phyloP scores from a whole-genome alignment of 345 rosid species.

The Bruguiera sexangula region DNA sequence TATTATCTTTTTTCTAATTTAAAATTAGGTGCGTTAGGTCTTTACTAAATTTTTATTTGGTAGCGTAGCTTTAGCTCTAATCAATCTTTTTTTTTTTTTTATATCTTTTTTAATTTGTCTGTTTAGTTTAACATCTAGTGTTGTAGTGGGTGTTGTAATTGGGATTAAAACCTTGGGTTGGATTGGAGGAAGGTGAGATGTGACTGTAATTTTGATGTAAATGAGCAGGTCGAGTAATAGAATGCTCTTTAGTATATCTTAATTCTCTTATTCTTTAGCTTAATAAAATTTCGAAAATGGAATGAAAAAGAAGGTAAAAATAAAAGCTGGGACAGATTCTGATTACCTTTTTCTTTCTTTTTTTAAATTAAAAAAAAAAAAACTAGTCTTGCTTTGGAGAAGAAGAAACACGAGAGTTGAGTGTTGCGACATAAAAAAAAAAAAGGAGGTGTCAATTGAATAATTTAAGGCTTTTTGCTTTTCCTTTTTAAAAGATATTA shows the following conservation, averaged over 20 bases:
- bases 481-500: neutral
- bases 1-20: neutral
- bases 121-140: slow-evolving; percentile 9
- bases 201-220: slow-evolving; percentile 42
- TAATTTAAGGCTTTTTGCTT: neutral
- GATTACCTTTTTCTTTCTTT: neutral
- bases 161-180: neutral
- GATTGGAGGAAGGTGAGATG: slow-evolving; percentile 10
- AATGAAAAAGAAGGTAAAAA: neutral
- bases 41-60: slow-evolving; percentile 15
- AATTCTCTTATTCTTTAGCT: too few species aligned
- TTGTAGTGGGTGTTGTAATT: slow-evolving; percentile 3
- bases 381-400: too few species aligned
- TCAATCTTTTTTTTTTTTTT: too few species aligned
- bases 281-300: too few species aligned
- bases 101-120: neutral
- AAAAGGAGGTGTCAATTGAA: neutral
- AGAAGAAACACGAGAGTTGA: too few species aligned
- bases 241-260: neutral
- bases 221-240: slow-evolving; percentile 5
- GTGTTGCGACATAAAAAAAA: too few species aligned
- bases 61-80: slow-evolving; percentile 2
- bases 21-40: slow-evolving; percentile 12
- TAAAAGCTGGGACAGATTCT: neutral
- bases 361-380: too few species aligned